A percentile compares a stretch with the other conserved stretches of the same genome.
Conservation (phyloP, 768 basidiomycete species). For the Gloeophyllum trabeum region DNA sequence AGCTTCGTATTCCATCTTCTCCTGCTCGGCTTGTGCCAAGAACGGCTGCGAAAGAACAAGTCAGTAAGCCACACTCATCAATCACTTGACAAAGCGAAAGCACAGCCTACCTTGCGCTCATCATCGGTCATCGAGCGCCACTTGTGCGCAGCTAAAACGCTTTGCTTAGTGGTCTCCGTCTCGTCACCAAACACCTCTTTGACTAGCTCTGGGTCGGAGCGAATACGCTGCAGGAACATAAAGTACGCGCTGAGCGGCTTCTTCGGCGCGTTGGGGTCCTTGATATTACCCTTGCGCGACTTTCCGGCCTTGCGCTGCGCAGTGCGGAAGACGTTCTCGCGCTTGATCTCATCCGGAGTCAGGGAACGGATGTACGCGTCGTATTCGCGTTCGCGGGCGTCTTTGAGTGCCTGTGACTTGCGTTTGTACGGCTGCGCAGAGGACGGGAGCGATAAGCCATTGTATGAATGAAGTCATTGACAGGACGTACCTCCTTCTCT, state of each 20-base stretch:
- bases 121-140: slow-evolving; percentile 92
- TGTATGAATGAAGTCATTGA: slow-evolving; percentile 8
- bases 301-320: slow-evolving; percentile 91
- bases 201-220: slow-evolving; percentile 67
- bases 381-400: slow-evolving; percentile 72
- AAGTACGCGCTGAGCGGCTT: slow-evolving; percentile 93
- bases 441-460: slow-evolving; percentile 11
- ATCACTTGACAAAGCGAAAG: slow-evolving; percentile 5
- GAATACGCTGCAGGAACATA: slow-evolving; percentile 87
- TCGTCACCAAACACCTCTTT: slow-evolving; percentile 79
- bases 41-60: slow-evolving; percentile 53
- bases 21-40: slow-evolving; percentile 86
- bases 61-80: slow-evolving; percentile 5
- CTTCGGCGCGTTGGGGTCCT: slow-evolving; percentile 95
- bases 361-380: slow-evolving; percentile 78
- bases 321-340: slow-evolving; percentile 84
- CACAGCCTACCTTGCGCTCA: slow-evolving; percentile 67
- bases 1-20: slow-evolving; percentile 89
- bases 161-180: slow-evolving; percentile 90
- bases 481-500: slow-evolving; percentile 66
- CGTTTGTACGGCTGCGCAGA: slow-evolving; percentile 69
- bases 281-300: slow-evolving; percentile 88
- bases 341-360: slow-evolving; percentile 90
- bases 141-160: slow-evolving; percentile 83
- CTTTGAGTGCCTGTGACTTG: slow-evolving; percentile 78